Base-by-base conservation (phyloP, 176 grass and related monocot species). In the Zoysia japonica region DNA sequence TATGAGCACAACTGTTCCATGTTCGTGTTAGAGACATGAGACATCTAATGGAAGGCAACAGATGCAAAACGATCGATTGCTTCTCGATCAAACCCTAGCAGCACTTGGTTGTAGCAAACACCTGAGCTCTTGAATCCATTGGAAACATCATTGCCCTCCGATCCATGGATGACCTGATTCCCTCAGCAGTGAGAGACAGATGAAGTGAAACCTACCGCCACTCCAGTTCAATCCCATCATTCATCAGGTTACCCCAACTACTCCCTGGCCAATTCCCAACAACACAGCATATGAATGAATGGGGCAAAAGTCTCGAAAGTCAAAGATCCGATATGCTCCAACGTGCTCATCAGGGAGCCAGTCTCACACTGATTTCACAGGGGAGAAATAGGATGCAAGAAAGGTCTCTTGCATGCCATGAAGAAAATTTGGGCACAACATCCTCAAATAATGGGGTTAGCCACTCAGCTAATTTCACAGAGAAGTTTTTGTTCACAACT, bases 161-260 rank as follows among this genome's bases (percentile, higher is more conserved):
- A 74, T 74, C 62, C 51, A 62, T 68, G 75, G 54, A 72, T 80
- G 53, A 47, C 47, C 48, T 54, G 49, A 46, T 49, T 37, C 28
- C 53, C 75, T 61, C 16, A 52, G 13, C 9, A 47, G 4, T 16
- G 78, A 65, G 46, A 66, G 3, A 61, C 3, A 70, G 77, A 81
- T 81, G 61, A 67, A 53, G 50, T 67, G 78, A 85, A 66, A 67
- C 65, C 68, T 45, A 70, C 60, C 36, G 9, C 20, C 47, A 72
- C 83, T 52, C 37, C 77, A 78, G 83, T 82, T 63, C 78, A 77
- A 82, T 86, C 78, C 78, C 83, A 82, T 89, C 87, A 74, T 74
- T 68, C 83, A 78, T 85, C 87, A 74, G 83, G 59, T 72, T 11
- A 10, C 68, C 38, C 46, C 87, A 89, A 78, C 83, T 82, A 89